Evolutionary conservation across 2,329 filamentous ascomycete genomes (phyloP), one percentile per base, ranked within the genome.

Genomic region (Alternaria infectoria): DNA sequence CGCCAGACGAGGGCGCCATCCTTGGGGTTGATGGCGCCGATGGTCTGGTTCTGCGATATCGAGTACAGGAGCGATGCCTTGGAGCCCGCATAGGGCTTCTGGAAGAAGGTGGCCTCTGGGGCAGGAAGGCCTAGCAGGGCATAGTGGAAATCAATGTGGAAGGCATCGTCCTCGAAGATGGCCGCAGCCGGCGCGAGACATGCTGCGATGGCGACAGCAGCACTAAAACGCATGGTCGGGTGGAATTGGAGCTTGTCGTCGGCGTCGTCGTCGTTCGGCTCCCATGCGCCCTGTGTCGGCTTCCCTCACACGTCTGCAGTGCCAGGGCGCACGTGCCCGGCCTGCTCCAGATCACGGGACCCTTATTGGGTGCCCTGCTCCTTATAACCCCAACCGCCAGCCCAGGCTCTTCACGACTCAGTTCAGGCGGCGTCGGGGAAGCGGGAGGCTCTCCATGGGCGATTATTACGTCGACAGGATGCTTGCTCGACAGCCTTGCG

Each of bases 11-110:
- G 77, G 3, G 88, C 86, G 17, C 96, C 95, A 75, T 91, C 94
- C 76, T 90, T 91, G 2, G 96, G 96, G 73, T 97, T 96, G 50
- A 98, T 86, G 2, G 95, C 95, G 52, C 93, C 96, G 17, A 99
- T 81, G 3, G 97, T 87, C 40, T 90, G 89, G 52, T 93, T 86
- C 61, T 97, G 92, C 68, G 93, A 96, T 47, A 98, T 83, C 0
- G 96, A 96, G 80, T 97, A 99, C 56, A 99, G 86, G 40, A 99
- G 86, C 57, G 92, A 95, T 36, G 94, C 94, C 80, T 92, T 93
- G 66, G 95, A 94, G 70, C 90, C 88, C 66, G 88, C 86, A 74
- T 91, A 87, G 43, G 96, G 95, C 71, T 90, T 91, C 82, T 97
- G 93, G 88, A 98, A 98, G 86, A 98, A 96, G 71, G 95, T 97